Percentiles rank a stretch among this genome's conserved stretches.
These are phyloP conservation scores for Taphrina communis DNA, from an alignment of 1,139 yeast genomes.

Conservation along the genomic window DNA sequence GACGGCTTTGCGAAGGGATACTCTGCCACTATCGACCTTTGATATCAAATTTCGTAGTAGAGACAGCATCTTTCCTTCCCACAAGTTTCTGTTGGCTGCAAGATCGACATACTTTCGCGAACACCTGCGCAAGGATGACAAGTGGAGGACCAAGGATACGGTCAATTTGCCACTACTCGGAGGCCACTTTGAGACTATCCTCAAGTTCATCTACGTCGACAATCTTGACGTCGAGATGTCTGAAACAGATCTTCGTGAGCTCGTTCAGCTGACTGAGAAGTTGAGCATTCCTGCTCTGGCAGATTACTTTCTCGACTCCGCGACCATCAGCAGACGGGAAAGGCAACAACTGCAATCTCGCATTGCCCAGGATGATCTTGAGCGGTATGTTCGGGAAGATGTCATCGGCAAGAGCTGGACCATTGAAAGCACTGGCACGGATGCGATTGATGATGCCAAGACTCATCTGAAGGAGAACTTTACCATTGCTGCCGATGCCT, in stretches of 20 bases:
- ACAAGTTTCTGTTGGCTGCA: conserved; percentile 55
- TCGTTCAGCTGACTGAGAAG: conserved; percentile 53
- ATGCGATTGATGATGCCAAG: conserved; percentile 21
- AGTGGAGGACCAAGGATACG: conserved; percentile 46
- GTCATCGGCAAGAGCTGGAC: conserved; percentile 52
- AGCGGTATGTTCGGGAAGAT: conserved; percentile 53
- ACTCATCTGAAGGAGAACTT: conserved; percentile 2
- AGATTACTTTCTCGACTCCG: conserved; percentile 47
- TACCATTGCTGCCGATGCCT: conserved; percentile 44
- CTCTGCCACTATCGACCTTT: conserved; percentile 30
- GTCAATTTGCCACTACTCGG: conserved; percentile 47
- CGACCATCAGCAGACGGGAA: conserved; percentile 24
- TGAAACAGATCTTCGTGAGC: conserved; percentile 49
- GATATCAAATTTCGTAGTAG: conserved; percentile 20
- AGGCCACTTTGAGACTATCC: conserved; percentile 54
- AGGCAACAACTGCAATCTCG: conserved; percentile 32
- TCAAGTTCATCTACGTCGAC: conserved; percentile 62
- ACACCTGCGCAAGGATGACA: conserved; percentile 44
- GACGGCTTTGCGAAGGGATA: conserved; percentile 56
- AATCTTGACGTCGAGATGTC: conserved; percentile 54
- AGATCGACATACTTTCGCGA: conserved; percentile 51
- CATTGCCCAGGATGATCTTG: conserved; percentile 48
- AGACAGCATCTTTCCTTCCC: conserved; percentile 46
- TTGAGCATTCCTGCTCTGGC: conserved; percentile 55
- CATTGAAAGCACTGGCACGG: conserved; percentile 2